phyloP scores from a whole-genome alignment of 1,139 yeast species.

The Starmera stellimalicola region DNA sequence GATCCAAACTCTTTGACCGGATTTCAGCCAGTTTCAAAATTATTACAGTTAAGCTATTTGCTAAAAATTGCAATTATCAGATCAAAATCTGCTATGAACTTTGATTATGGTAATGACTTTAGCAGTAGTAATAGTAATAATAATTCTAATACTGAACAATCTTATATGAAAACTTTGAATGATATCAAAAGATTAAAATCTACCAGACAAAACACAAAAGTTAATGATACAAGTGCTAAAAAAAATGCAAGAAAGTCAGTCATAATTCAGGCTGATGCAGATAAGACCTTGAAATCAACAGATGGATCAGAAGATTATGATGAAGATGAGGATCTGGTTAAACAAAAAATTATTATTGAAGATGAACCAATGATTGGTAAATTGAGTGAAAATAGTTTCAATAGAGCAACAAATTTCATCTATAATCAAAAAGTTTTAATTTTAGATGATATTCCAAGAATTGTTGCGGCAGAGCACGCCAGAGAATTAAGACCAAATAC shows the following conservation, averaged over 20 bases:
- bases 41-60: slow-evolving; percentile 65
- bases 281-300: slow-evolving; percentile 4
- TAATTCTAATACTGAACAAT: slow-evolving; percentile 24
- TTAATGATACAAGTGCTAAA: slow-evolving; percentile 43
- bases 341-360: slow-evolving; percentile 18
- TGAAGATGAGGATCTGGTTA: slow-evolving; percentile 13
- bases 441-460: slow-evolving; percentile 91
- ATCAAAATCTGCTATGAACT: slow-evolving; percentile 60
- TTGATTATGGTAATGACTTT: slow-evolving; percentile 23
- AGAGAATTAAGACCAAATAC: slow-evolving; percentile 86
- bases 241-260: slow-evolving; percentile 51
- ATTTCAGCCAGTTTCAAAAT: slow-evolving; percentile 55
- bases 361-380: slow-evolving; percentile 17
- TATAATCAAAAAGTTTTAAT: slow-evolving; percentile 82
- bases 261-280: slow-evolving; percentile 31
- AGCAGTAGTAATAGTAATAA: neutral
- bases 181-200: slow-evolving; percentile 76
- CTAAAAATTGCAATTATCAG: slow-evolving; percentile 79
- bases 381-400: slow-evolving; percentile 18
- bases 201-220: slow-evolving; percentile 57
- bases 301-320: slow-evolving; percentile 2
- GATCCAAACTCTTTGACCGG: slow-evolving; percentile 43
- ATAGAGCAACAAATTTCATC: slow-evolving; percentile 19
- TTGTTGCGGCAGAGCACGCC: slow-evolving; percentile 96
- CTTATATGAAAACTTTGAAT: slow-evolving; percentile 59